Conservation (phyloP, 495 filamentous ascomycete genomes). For the Talaromyces trachyspermus region DNA sequence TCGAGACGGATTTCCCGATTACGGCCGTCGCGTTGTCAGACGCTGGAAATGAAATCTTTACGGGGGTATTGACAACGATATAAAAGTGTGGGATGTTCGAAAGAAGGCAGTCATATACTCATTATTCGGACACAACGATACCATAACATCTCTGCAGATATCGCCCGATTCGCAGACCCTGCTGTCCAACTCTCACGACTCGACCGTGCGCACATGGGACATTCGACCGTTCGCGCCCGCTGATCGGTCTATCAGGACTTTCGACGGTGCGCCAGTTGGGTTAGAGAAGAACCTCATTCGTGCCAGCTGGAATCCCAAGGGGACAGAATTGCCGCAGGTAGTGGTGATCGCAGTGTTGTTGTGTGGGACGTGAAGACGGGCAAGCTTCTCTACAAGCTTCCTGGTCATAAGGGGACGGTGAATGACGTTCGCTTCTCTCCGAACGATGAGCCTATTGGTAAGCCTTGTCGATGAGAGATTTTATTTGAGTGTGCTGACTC, state of each 20-base stretch:
- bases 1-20: conserved; percentile 88
- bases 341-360: conserved; percentile 82
- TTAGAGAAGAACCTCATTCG: conserved; percentile 88
- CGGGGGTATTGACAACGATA: conserved; percentile 95
- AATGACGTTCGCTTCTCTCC: conserved; percentile 92
- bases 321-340: conserved; percentile 83
- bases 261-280: conserved; percentile 79
- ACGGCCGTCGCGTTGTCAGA: conserved; percentile 86
- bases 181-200: conserved; percentile 89
- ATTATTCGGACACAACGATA: conserved; percentile 85
- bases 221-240: conserved; percentile 88
- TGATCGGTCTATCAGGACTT: conserved; percentile 75
- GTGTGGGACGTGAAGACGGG: conserved; percentile 80
- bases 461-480: conserved; percentile 32
- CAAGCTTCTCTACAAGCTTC: conserved; percentile 88
- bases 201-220: conserved; percentile 91
- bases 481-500: conserved; percentile 10
- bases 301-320: conserved; percentile 85
- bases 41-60: conserved; percentile 92
- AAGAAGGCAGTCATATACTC: conserved; percentile 83
- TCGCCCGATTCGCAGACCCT: conserved; percentile 89
- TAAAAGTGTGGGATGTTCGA: conserved; percentile 93
- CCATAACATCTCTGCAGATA: conserved; percentile 78
- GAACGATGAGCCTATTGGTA: conserved; percentile 76
- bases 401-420: conserved; percentile 90